Evolutionary conservation across 768 basidiomycete species (phyloP), one percentile per base, ranked within the genome.

Genomic region (Tricholoma bakamatsutake): DNA sequence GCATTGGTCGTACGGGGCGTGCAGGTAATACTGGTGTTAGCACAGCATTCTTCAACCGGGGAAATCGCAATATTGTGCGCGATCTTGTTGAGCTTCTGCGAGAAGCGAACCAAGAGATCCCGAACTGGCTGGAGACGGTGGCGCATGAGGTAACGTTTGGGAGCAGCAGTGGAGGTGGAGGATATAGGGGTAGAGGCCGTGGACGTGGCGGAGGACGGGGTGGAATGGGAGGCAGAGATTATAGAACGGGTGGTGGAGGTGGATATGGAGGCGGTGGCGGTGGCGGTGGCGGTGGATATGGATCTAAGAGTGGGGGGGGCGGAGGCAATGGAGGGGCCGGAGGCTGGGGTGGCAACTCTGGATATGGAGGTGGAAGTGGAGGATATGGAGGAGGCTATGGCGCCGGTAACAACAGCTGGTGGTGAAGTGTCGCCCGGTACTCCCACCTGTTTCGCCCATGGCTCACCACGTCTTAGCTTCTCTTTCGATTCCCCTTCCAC

Each of bases 1-100:
- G 93, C 66, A 96, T 95, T 64, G 93, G 93, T 78, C 90, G 94
- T 78, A 96, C 94, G 12, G 97, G 97, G 45, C 95, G 97, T 82
- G 97, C 97, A 8, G 97, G 97, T 50, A 99, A 99, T 78, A 92
- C 89, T 10, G 97, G 97, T 78, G 81, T 87, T 61, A 87, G 90
- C 24, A 99, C 97, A 12, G 93, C 96, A 5, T 98, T 99, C 80
- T 93, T 93, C 80, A 93, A 93, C 68, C 82, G 92, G 12, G 88
- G 89, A 53, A 98, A 97, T 76, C 87, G 86, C 70, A 89, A 90
- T 69, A 94, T 98, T 58, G 93, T 90, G 54, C 83, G 87, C 55
- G 95, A 97, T 64, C 79, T 99, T 45, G 76, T 99, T 50, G 96
- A 98, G 69, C 82, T 99, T 4, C 82, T 99, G 21, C 83, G 90